A percentile compares a stretch with the other conserved stretches of the same genome.
phyloP scores from a whole-genome alignment of 2,329 filamentous ascomycete species.

The Cladosporium halotolerans region DNA sequence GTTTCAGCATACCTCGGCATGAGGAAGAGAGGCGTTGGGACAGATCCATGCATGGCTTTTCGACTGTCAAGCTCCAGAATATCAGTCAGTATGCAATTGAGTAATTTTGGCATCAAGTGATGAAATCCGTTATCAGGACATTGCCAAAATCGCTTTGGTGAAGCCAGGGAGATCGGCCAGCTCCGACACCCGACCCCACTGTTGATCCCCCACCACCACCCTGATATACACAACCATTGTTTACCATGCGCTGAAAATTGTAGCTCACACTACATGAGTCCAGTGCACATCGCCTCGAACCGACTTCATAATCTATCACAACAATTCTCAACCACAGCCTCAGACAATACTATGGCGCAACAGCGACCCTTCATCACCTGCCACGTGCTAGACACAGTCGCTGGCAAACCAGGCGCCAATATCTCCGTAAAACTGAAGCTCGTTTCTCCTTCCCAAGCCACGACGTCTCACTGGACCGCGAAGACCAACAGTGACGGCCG shows the following conservation, averaged over 20 bases:
- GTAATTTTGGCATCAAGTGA: too few relatives aligned
- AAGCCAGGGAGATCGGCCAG: neutral
- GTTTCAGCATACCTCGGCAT: too few relatives aligned
- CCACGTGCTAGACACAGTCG: conserved; percentile 78
- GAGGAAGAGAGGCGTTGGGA: too few relatives aligned
- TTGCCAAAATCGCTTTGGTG: too few relatives aligned
- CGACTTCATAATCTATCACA: neutral
- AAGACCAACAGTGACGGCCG: conserved; percentile 71
- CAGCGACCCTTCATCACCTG: conserved; percentile 62
- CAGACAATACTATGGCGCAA: neutral
- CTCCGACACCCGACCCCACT: neutral
- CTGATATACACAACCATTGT: neutral
- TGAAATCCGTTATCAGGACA: too few relatives aligned
- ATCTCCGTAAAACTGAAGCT: conserved; percentile 61
- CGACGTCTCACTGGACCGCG: conserved; percentile 51
- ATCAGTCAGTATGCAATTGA: too few relatives aligned
- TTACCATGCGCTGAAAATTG: neutral
- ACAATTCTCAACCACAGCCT: neutral
- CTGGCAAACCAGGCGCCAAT: conserved; percentile 60
- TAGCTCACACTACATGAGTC: neutral
- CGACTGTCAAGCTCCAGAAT: too few relatives aligned
- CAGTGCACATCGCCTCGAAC: neutral
- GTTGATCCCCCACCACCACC: neutral
- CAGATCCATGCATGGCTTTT: too few relatives aligned
- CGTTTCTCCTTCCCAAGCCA: conserved; percentile 29